phyloP scores from a whole-genome alignment of 164 flowering plant genomes.

The Dillenia suffruticosa region DNA sequence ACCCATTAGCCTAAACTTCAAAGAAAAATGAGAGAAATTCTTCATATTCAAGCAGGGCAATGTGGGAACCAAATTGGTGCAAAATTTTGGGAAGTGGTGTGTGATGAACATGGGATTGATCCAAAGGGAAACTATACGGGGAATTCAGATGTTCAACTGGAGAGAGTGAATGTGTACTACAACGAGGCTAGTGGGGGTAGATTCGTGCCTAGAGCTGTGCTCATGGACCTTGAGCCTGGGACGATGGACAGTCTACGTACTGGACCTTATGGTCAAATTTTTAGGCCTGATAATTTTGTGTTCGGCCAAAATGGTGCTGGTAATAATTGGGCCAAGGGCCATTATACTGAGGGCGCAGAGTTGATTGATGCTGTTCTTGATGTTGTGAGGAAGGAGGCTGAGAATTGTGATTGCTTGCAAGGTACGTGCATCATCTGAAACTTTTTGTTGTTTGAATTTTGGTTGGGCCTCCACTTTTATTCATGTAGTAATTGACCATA shows the following conservation, averaged over 20 bases:
- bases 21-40: constrained; percentile 64
- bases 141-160: constrained; percentile 32
- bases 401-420: constrained; percentile 58
- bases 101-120: constrained; percentile 57
- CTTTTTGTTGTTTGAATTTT: background rate
- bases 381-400: constrained; percentile 65
- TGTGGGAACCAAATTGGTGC: constrained; percentile 66
- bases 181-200: constrained; percentile 61
- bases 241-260: constrained; percentile 57
- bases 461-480: too few species aligned
- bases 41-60: constrained; percentile 65
- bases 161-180: constrained; percentile 57
- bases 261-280: constrained; percentile 46
- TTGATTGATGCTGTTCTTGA: constrained; percentile 59
- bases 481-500: background rate
- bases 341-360: constrained; percentile 64
- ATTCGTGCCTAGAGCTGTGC: constrained; percentile 55
- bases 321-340: constrained; percentile 59
- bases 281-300: constrained; percentile 58
- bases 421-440: constrained; percentile 15
- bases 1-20: background rate
- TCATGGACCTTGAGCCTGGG: constrained; percentile 65
- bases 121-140: constrained; percentile 34
- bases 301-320: constrained; percentile 67
- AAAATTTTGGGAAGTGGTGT: constrained; percentile 61